A percentile compares a stretch with the other conserved stretches of the same genome.
These are phyloP conservation scores for Pichia sp. DNA, from an alignment of 1,139 yeast species.

Conservation along the genomic window DNA sequence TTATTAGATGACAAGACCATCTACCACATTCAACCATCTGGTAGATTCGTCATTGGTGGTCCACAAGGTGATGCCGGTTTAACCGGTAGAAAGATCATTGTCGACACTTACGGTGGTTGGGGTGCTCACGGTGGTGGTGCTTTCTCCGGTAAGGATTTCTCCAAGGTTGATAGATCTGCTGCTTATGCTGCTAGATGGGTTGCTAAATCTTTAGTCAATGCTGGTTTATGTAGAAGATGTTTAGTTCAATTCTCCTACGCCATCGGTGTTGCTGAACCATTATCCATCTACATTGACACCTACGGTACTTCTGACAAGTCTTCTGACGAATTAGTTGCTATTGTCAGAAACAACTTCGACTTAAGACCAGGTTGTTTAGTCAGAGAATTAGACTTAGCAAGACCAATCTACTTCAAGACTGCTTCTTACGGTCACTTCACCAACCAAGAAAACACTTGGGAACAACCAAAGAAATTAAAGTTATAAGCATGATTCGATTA, in stretches of 20 bases:
- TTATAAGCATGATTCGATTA: conserved; percentile 40
- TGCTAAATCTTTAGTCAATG: conserved; percentile 94
- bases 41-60: conserved; percentile 99
- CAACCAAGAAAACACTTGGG: conserved; percentile 98
- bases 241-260: conserved; percentile 99
- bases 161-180: conserved; percentile 99
- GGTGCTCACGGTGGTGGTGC: conserved; percentile 99
- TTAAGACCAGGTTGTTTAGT: conserved; percentile 99
- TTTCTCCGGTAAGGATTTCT: conserved; percentile 99
- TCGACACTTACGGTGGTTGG: conserved; percentile 99
- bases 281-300: conserved; percentile 94
- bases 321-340: conserved; percentile 85
- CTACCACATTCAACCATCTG: conserved; percentile 99
- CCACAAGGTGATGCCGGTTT: conserved; percentile 99
- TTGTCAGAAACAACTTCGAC: conserved; percentile 93
- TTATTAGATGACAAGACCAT: conserved; percentile 92
- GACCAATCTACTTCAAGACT: conserved; percentile 98
- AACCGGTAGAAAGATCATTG: conserved; percentile 99
- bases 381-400: conserved; percentile 92
- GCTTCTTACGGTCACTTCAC: conserved; percentile 99
- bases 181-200: conserved; percentile 99
- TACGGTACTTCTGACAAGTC: conserved; percentile 95
- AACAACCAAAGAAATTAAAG: conserved; percentile 88
- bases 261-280: conserved; percentile 99
- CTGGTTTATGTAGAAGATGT: conserved; percentile 96